Base-by-base conservation (phyloP, 1,284 basidiomycete genomes). In the Cryptococcus sp. region DNA sequence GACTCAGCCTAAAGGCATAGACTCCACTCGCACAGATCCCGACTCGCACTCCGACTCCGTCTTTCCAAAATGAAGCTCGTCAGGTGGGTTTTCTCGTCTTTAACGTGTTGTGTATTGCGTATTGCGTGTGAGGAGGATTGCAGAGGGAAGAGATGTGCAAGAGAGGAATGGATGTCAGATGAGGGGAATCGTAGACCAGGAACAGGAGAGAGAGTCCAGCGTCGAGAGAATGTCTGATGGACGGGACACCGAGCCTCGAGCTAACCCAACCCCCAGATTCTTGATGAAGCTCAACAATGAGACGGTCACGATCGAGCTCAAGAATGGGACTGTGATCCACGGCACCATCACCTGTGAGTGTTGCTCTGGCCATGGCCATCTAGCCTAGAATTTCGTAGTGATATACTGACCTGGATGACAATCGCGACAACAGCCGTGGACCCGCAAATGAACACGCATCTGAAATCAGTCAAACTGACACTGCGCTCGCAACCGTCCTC, bases 231-330 rank as follows among this genome's bases (percentile, higher is more conserved):
- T 20, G 31, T 41, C 47, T 8, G 13, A 40, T 15, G 42, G n/a
- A n/a, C 5, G 41, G 41, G 8, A 4, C n/a, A 22, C 6, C 25
- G 15, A 20, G 16, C 5, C 48, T n/a, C 46, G n/a, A 20, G 31
- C 22, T 23, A 17, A 40, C 27, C n/a, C 42, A 22, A 11, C 16
- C 27, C 17, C 38, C 57, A 95, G 93, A 79, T 95, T 97, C 82
- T 86, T 97, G 84, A 98, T 98, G 95, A 99, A 98, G 85, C 82
- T 99, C 81, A 96, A 97, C 86, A 98, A 98, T 80, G 95, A 99
- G 85, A 95, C 93, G 70, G 94, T 98, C 68, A 93, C 93, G 66
- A 88, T 99, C 78, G 94, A 99, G 83, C 86, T 99, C 72, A 99
- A 99, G 83, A 98, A 99, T 70, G 95, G 95, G 46, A 93, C 93